Evolutionary conservation across 1,284 basidiomycete genomes (phyloP).

Genomic region (Lentinula novae-zelandiae): DNA sequence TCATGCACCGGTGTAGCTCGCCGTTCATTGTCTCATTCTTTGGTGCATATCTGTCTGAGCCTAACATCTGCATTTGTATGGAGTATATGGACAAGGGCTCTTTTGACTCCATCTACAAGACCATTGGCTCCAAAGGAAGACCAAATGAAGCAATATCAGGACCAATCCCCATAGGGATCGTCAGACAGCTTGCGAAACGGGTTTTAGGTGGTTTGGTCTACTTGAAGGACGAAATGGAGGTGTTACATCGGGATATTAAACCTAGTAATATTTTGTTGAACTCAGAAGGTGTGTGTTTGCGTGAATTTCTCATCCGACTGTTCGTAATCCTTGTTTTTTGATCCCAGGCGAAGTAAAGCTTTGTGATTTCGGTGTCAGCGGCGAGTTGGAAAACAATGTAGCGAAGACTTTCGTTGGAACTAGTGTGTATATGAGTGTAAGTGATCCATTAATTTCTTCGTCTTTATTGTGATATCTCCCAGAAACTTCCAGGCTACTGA

Average conservation of each 20-base stretch:
- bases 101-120: conserved; percentile 91
- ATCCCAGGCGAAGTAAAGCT: conserved; percentile 74
- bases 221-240: conserved; percentile 96
- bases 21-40: conserved; percentile 95
- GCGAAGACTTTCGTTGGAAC: conserved; percentile 99
- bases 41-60: conserved; percentile 93
- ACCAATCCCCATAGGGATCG: conserved; percentile 84
- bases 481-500: neutral
- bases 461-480: neutral
- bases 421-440: conserved; percentile 97
- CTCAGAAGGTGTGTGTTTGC: conserved; percentile 56
- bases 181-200: conserved; percentile 87
- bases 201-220: conserved; percentile 94
- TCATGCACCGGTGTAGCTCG: conserved; percentile 90
- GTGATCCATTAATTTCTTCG: conserved; percentile 29
- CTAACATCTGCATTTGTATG: conserved; percentile 99
- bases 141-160: conserved; percentile 39
- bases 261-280: conserved; percentile 97
- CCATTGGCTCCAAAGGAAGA: neutral
- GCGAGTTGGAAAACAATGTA: conserved; percentile 97
- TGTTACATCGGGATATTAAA: conserved; percentile 99
- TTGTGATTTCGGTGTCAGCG: conserved; percentile 98
- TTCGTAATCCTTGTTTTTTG: neutral
- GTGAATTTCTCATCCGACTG: neutral
- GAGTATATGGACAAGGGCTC: conserved; percentile 92